A percentile compares a stretch with the other conserved stretches of the same genome.
Conservation (phyloP, 345 rosid species). For the Balakata baccata region DNA sequence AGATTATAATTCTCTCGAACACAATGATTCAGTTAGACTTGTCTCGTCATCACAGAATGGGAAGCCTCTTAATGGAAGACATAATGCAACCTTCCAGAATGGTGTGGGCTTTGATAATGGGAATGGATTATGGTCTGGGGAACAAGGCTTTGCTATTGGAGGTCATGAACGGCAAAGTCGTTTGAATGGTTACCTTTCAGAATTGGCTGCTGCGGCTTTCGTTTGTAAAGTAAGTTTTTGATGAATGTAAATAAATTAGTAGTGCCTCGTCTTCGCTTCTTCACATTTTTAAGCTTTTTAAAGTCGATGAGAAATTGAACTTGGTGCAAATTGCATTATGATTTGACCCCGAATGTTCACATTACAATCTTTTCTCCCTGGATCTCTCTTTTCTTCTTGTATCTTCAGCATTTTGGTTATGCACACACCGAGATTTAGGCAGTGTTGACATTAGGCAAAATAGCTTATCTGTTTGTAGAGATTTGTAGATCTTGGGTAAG, state of each 20-base stretch:
- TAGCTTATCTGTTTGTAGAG: background rate
- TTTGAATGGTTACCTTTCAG: constrained; percentile 72
- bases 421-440: background rate
- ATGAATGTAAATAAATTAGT: background rate
- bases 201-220: constrained; percentile 92
- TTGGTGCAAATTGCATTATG: background rate
- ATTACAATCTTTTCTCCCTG: background rate
- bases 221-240: constrained; percentile 69
- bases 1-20: constrained; percentile 34
- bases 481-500: background rate
- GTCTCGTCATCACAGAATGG: constrained; percentile 40
- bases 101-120: constrained; percentile 92
- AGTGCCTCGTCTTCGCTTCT: background rate
- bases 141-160: constrained; percentile 96
- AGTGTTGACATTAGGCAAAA: background rate
- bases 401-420: background rate
- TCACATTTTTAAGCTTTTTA: background rate
- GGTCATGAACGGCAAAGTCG: constrained; percentile 84
- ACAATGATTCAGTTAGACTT: constrained; percentile 45
- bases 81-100: constrained; percentile 57
- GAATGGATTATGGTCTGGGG: constrained; percentile 71
- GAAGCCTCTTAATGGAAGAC: constrained; percentile 35
- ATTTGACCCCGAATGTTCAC: background rate
- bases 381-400: constrained; percentile 6
- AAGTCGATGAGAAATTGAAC: constrained; percentile 2